Evolutionary conservation across 2,329 filamentous ascomycete genomes (phyloP).

Genomic region (Geosmithia putterillii): DNA sequence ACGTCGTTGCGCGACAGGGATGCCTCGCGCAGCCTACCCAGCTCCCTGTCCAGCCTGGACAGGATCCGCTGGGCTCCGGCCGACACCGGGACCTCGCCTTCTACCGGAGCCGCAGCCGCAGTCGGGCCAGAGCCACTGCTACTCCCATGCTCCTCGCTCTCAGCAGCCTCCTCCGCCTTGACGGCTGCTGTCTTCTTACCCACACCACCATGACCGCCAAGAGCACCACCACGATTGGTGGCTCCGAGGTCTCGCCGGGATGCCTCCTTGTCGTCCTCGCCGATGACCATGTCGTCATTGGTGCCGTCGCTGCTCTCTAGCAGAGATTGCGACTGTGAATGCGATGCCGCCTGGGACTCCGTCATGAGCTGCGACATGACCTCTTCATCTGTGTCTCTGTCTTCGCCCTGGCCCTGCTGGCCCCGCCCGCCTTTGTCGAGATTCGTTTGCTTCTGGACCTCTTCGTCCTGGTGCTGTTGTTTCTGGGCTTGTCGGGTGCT

Average conservation of each 20-base stretch:
- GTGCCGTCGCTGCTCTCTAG: neutral
- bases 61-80: conserved; percentile 13
- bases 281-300: neutral
- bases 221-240: neutral
- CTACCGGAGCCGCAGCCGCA: too few relatives aligned
- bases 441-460: neutral
- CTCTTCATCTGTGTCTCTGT: conserved; percentile 26
- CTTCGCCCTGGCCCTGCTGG: conserved; percentile 1
- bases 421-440: neutral
- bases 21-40: conserved; percentile 46
- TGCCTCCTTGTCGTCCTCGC: neutral
- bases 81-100: too few relatives aligned
- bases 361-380: conserved; percentile 25
- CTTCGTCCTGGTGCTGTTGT: neutral
- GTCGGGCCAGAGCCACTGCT: neutral
- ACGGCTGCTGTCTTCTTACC: neutral
- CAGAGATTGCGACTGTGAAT: conserved; percentile 11
- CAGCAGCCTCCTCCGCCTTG: neutral
- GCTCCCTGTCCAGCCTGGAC: conserved; percentile 18
- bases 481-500: neutral
- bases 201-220: neutral
- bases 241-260: neutral
- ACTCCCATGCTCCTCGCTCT: conserved; percentile 1
- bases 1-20: conserved; percentile 53
- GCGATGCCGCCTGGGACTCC: conserved; percentile 25